These are phyloP conservation scores for Tritrichomonas foetus DNA, from an alignment of 208 protist genomes.

Conservation along the genomic window DNA sequence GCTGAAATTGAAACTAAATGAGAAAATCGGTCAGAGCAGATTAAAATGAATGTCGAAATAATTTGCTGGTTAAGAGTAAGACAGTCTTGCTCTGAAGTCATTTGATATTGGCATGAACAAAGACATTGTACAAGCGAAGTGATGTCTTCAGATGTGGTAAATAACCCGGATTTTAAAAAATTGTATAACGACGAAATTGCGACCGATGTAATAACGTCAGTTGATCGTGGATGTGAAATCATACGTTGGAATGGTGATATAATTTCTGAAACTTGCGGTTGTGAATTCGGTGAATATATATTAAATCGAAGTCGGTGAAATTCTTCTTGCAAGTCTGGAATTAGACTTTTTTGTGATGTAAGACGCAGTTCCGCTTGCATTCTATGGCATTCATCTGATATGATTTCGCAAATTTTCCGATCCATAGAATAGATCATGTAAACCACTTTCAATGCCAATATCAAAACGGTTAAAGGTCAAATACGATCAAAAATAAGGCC, in stretches of 20 bases:
- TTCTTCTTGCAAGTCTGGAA: background rate
- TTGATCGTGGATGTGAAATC: background rate
- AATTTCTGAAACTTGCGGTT: background rate
- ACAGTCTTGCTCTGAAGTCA: background rate
- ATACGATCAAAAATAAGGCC: no score
- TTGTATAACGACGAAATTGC: background rate
- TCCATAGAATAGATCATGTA: no score
- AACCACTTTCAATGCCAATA: no score
- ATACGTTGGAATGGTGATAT: slow-evolving; percentile 23
- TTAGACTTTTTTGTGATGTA: background rate
- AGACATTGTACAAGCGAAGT: background rate
- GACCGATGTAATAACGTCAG: background rate
- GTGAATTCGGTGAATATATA: background rate
- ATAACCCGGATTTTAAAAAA: background rate
- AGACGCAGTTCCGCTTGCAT: background rate
- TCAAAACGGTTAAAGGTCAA: no score
- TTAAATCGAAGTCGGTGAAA: background rate
- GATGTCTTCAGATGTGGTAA: background rate
- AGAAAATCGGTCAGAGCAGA: background rate
- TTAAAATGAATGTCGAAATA: background rate
- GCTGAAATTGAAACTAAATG: background rate
- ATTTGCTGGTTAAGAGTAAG: background rate
- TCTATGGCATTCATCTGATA: slow-evolving; percentile 8
- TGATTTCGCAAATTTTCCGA: background rate
- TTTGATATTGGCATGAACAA: slow-evolving; percentile 34